Conservation (phyloP, 345 rosid species). For the Lepidium sativum region DNA sequence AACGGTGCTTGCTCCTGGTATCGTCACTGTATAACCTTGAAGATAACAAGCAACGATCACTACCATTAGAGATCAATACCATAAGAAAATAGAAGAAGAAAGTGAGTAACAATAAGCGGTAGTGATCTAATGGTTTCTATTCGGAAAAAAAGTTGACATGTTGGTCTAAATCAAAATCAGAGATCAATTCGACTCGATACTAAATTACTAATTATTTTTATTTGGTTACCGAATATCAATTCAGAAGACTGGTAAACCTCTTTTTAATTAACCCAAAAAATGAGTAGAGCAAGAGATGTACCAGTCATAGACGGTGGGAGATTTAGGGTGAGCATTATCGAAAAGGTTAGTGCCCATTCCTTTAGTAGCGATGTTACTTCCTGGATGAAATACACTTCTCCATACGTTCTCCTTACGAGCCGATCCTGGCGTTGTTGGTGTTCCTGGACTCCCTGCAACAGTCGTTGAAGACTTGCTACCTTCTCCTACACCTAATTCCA, state of each 20-base stretch:
- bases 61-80: not conserved
- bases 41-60: slow-evolving; percentile 8
- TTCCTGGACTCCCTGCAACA: slow-evolving; percentile 31
- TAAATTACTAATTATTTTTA: no score
- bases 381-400: slow-evolving; percentile 96
- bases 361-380: slow-evolving; percentile 84
- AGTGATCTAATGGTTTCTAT: no score
- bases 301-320: slow-evolving; percentile 98
- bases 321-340: slow-evolving; percentile 62
- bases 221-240: no score
- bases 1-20: slow-evolving; percentile 62
- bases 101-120: no score
- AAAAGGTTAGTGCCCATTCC: slow-evolving; percentile 51
- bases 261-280: no score
- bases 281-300: slow-evolving; percentile 16
- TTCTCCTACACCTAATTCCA: slow-evolving; percentile 29
- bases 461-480: slow-evolving; percentile 36
- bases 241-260: no score
- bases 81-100: no score
- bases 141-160: no score
- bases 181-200: no score
- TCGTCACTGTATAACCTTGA: slow-evolving; percentile 90
- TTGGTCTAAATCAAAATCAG: no score
- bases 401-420: slow-evolving; percentile 82
- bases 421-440: slow-evolving; percentile 59